Evolutionary conservation across 805 yeast genomes (phyloP).

Genomic region (Deakozyma indianensis): DNA sequence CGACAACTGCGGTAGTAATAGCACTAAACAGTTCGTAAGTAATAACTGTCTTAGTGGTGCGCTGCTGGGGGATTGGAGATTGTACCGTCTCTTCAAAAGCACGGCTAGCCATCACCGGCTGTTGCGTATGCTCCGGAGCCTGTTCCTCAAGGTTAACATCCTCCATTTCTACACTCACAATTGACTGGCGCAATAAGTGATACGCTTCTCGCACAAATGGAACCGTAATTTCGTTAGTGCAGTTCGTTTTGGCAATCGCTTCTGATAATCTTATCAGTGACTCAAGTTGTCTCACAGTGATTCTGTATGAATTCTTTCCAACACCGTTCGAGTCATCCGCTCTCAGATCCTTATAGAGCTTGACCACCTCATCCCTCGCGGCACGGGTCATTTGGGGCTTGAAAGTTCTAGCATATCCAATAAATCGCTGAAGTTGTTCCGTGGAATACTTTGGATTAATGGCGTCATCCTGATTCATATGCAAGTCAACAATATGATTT

Average conservation of each 20-base stretch:
- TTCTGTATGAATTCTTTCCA: slow-evolving; percentile 70
- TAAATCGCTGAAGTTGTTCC: slow-evolving; percentile 76
- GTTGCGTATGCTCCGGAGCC: slow-evolving; percentile 12
- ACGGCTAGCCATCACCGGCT: too few species aligned
- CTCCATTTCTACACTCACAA: slow-evolving; percentile 86
- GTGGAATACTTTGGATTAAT: slow-evolving; percentile 80
- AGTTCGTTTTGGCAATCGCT: slow-evolving; percentile 94
- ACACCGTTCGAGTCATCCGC: slow-evolving; percentile 83
- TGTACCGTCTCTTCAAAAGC: slow-evolving; percentile 6
- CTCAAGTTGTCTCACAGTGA: slow-evolving; percentile 94
- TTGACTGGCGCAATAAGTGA: slow-evolving; percentile 76
- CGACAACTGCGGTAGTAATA: slow-evolving; percentile 68
- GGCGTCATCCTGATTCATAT: slow-evolving; percentile 82
- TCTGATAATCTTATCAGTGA: slow-evolving; percentile 86
- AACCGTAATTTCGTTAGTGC: slow-evolving; percentile 76
- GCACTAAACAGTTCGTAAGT: slow-evolving; percentile 77
- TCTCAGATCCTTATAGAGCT: slow-evolving; percentile 72
- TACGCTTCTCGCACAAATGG: slow-evolving; percentile 87
- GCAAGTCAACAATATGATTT: slow-evolving; percentile 81
- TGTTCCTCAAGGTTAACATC: slow-evolving; percentile 70
- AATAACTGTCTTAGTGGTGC: slow-evolving; percentile 35
- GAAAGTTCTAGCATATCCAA: slow-evolving; percentile 83
- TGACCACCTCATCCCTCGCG: slow-evolving; percentile 64
- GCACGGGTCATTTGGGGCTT: slow-evolving; percentile 75
- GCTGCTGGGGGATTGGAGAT: slow-evolving; percentile 4